Percentiles rank a stretch among this genome's conserved stretches.
Conservation (phyloP, 257 asterid genomes). For the Ophiorrhiza pumila region DNA sequence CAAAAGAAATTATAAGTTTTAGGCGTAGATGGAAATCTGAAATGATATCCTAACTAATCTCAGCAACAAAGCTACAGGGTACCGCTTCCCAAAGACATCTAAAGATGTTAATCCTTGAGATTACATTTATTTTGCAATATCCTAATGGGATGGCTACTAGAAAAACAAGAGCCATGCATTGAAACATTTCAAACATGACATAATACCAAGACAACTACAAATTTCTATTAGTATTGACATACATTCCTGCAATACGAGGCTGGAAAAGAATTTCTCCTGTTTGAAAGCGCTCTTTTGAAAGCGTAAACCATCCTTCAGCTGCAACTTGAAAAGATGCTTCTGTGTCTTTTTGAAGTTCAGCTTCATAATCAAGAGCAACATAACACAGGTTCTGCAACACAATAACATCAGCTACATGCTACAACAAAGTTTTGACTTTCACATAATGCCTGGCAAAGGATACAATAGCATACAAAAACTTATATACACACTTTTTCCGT, state of each 20-base stretch:
- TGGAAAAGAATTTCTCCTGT: slow-evolving; percentile 92
- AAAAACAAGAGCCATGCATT: neutral
- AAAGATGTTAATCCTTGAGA: neutral
- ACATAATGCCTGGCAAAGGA: neutral
- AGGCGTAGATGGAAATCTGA: neutral
- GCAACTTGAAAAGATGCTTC: slow-evolving; percentile 61
- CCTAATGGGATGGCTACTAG: neutral
- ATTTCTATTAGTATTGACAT: too few relatives aligned
- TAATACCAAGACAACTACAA: neutral
- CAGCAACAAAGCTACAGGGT: neutral
- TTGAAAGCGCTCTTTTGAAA: slow-evolving; percentile 87
- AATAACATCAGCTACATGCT: slow-evolving; percentile 21
- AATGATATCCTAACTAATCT: neutral
- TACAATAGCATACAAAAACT: neutral
- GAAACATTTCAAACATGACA: neutral
- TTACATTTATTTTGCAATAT: neutral
- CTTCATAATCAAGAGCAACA: slow-evolving; percentile 89
- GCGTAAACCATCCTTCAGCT: slow-evolving; percentile 57
- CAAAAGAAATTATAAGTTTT: neutral
- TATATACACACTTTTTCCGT: neutral
- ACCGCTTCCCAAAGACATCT: neutral
- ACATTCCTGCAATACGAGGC: slow-evolving; percentile 91
- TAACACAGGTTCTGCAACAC: slow-evolving; percentile 80
- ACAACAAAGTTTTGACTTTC: neutral
- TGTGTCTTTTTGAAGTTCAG: slow-evolving; percentile 71